These are phyloP conservation scores for Saccharomycopsis fermentans DNA, from an alignment of 805 yeast genomes.

Conservation along the genomic window DNA sequence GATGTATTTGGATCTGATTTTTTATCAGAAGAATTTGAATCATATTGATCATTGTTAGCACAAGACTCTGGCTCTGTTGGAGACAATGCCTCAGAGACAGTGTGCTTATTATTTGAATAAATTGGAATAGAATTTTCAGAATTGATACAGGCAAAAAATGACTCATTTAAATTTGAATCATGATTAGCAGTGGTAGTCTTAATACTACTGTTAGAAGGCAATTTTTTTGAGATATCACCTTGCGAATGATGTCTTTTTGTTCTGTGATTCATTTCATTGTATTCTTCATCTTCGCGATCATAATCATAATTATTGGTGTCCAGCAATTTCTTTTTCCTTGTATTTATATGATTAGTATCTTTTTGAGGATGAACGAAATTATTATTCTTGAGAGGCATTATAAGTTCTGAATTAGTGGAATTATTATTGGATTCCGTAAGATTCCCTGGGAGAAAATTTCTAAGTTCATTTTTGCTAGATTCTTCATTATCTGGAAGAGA, in stretches of 20 bases:
- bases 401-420: too few species aligned
- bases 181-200: neutral
- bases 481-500: too few species aligned
- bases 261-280: neutral
- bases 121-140: neutral
- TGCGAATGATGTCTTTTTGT: neutral
- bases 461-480: neutral
- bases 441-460: too few species aligned
- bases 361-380: neutral
- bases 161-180: neutral
- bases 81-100: neutral
- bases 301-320: neutral
- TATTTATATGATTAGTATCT: neutral
- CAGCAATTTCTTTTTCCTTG: neutral
- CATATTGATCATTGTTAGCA: neutral
- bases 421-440: too few species aligned
- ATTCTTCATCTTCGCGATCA: neutral
- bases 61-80: constrained; percentile 4
- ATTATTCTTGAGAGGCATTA: neutral
- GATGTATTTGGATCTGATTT: neutral
- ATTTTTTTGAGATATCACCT: constrained; percentile 6
- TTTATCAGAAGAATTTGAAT: neutral
- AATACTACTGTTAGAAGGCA: neutral
- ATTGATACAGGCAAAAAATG: neutral
- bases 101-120: neutral